Evolutionary conservation across 371 early-diverging fungal genomes (phyloP), one percentile per base, ranked within the genome.

Genomic region (Apophysomyces ossiformis): DNA sequence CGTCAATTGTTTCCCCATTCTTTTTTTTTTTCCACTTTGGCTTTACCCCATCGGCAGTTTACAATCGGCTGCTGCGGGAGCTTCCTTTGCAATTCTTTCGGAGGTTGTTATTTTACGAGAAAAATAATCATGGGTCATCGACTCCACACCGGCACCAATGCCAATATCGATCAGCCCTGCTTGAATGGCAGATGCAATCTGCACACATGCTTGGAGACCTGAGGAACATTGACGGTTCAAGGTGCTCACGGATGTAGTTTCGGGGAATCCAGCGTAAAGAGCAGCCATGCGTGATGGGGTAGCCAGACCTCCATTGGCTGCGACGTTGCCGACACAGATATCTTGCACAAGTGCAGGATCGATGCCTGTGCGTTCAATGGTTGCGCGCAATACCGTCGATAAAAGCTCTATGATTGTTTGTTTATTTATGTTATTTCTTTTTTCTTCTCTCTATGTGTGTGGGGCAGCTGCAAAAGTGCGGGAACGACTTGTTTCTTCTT

Each of bases 71-170:
- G 90, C 90, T 45, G 89, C 86, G 13, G 78, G 82, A 63, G 78
- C 81, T 16, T 81, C 81, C 38, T 81, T 79, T 59, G 88, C 77
- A 60, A 95, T 85, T 65, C 86, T 87, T 61, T 92, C 92, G 54
- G 92, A 91, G 38, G 60, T 45, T 1, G 45, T 26, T 3, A 68
- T 62, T 15, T 72, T 46, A 26, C 72, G 74, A 85, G 86, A 50
- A 85, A 69, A 70, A 85, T 95, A 96, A 85, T 94, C 88, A 81
- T 87, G 78, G 66, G 95, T 92, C 99, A 99, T 99, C 76, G 93
- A 92, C 79, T 99, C 99, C 57, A 98, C 96, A 83, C 99, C 99
- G 54, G 97, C 99, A 72, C 91, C 94, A 73, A 99, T 95, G 76
- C 99, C 99, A 65, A 96, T 85, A 68, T 96, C 95, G 70, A 99